phyloP scores from a whole-genome alignment of 2,329 filamentous ascomycete genomes.

The Ramularia collo-cygni region DNA sequence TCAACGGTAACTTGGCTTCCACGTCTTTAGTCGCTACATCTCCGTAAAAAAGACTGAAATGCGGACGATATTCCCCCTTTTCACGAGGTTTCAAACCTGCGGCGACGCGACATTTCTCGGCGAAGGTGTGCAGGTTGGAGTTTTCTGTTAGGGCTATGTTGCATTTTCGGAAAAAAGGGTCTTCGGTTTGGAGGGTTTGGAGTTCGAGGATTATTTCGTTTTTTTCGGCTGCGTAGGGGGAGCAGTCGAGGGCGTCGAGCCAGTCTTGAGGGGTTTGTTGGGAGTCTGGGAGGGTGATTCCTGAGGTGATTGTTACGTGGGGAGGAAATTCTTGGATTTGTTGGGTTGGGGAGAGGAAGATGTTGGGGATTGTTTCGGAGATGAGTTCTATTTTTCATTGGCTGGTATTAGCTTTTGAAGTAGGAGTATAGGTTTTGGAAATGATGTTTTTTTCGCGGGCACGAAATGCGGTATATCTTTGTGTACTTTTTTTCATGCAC shows the following conservation, averaged over 20 bases:
- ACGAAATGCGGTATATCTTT: no score
- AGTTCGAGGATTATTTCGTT: constrained; percentile 21
- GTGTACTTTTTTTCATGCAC: no score
- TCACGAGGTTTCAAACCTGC: constrained; percentile 9
- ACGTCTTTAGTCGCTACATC: constrained; percentile 19
- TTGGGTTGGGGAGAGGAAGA: constrained; percentile 11
- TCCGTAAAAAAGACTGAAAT: constrained; percentile 19
- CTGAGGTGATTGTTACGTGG: constrained; percentile 19
- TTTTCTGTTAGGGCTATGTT: constrained; percentile 18
- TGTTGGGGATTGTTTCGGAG: constrained; percentile 17
- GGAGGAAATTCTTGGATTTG: constrained; percentile 14
- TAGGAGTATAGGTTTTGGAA: no score
- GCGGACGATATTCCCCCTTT: constrained; percentile 17
- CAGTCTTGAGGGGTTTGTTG: constrained; percentile 18
- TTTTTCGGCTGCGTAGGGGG: constrained; percentile 9
- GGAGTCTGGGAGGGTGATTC: constrained; percentile 7
- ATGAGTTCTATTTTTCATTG: no score
- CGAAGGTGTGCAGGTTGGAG: constrained; percentile 13
- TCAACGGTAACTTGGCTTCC: constrained; percentile 14
- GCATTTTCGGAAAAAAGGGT: constrained; percentile 18
- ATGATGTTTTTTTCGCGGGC: no score
- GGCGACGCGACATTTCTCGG: constrained; percentile 7
- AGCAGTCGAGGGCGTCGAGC: constrained; percentile 13
- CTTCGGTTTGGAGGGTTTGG: constrained; percentile 17
- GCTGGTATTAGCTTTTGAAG: no score